Conservation (phyloP, 805 yeast genomes). For the Kuraishia ogatae region DNA sequence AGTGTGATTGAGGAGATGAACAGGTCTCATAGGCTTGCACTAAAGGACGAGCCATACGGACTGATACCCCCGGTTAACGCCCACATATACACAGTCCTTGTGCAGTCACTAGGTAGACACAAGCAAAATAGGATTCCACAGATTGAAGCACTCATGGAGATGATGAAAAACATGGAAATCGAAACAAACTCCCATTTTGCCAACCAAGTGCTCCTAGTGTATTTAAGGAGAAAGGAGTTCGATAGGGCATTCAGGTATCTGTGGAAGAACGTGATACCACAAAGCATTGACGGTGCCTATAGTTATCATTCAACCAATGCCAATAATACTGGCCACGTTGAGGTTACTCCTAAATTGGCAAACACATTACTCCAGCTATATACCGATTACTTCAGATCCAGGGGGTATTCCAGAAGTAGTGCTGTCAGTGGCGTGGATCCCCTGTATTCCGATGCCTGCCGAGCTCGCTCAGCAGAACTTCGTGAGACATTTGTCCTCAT, state of each 20-base stretch:
- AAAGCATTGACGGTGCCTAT: background rate
- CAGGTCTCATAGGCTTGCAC: constrained; percentile 6
- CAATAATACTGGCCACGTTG: background rate
- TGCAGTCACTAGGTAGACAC: constrained; percentile 25
- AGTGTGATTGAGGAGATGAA: constrained; percentile 23
- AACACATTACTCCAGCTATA: background rate
- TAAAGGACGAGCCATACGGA: constrained; percentile 8
- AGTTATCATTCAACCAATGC: background rate
- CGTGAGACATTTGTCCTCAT: background rate
- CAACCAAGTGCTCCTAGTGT: constrained; percentile 27
- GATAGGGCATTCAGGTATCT: constrained; percentile 16
- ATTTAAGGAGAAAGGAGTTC: constrained; percentile 18
- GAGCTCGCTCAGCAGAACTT: background rate
- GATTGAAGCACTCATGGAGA: constrained; percentile 19
- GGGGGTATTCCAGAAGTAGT: background rate
- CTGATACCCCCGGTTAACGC: constrained; percentile 29
- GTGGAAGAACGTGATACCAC: background rate
- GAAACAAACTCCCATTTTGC: constrained; percentile 26
- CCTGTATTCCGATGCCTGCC: background rate
- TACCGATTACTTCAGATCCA: background rate
- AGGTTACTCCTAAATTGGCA: background rate
- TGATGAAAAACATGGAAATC: constrained; percentile 22
- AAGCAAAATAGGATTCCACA: constrained; percentile 14
- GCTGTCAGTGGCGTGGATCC: background rate
- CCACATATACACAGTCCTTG: constrained; percentile 30